Evolutionary conservation across 305 asterid genomes (phyloP), one percentile per base, ranked within the genome.

Genomic region (Solanum aculeatissimum): DNA sequence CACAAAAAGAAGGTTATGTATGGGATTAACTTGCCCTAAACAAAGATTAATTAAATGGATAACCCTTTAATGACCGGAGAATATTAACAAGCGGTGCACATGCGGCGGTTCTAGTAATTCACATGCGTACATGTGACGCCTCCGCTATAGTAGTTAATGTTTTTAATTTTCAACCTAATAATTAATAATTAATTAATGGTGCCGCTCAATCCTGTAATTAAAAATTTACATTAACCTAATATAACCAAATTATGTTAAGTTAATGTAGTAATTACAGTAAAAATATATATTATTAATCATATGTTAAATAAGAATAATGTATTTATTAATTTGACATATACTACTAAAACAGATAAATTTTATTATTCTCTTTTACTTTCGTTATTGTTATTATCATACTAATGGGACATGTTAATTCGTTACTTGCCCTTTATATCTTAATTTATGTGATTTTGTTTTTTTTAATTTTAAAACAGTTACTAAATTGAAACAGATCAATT

Each of bases 51-150:
- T 51, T 77, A 9, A 77, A 75, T 75, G 45, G 21, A 2, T 25
- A 49, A 16, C 10, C 63, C 42, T 75, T 49, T 75, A 75, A 18
- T 62, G 71, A 11, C 66, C 60, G 66, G 84, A 23, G 74, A 84
- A 81, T 65, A 70, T 70, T 38, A 74, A 83, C 87, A 85, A 88
- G 86, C 89, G 91, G 85, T 85, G 93, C 93, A 91, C 95, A 89
- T 92, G 94, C 89, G 60, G 77, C 84, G 89, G 89, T 49, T 86
- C 66, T 10, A 70, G 89, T 40, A 72, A 49, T 86, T 87, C 96
- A 93, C 94, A 89, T 91, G 97, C 86, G 84, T 85, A 87, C 97
- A 92, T 92, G 94, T 93, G 93, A 87, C 63, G 5, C 43, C 85
- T 91, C 72, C 89, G 85, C 88, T 42, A 27, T 38, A 47, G 68